Evolutionary conservation across 1,139 yeast genomes (phyloP).

Genomic region (Blastobotrys arbuscula): DNA sequence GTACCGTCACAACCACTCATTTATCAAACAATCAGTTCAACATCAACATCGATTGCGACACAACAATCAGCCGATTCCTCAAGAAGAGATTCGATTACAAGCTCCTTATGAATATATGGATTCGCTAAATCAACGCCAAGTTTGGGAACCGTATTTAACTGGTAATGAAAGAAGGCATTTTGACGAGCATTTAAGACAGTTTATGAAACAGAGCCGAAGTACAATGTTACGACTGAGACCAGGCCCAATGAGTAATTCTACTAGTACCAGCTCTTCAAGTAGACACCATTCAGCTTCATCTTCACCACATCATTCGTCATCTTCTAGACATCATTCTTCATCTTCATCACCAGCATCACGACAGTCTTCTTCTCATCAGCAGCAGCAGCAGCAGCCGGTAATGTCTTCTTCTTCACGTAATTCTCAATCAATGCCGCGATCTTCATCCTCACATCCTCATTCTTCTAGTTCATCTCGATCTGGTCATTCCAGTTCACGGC

Average conservation of each 20-base stretch:
- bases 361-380: neutral
- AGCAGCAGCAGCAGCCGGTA: neutral
- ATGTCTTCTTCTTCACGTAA: neutral
- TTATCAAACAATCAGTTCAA: conserved; percentile 16
- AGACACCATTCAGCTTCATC: neutral
- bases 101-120: conserved; percentile 33
- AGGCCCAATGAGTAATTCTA: conserved; percentile 19
- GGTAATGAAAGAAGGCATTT: conserved; percentile 31
- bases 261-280: neutral
- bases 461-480: neutral
- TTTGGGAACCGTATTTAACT: conserved; percentile 33
- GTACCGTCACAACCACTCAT: conserved; percentile 26
- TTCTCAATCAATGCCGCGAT: neutral
- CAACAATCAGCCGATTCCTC: conserved; percentile 5
- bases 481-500: neutral
- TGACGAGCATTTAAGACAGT: conserved; percentile 28
- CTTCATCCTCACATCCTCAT: neutral
- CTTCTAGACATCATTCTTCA: conserved; percentile 4
- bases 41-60: conserved; percentile 1
- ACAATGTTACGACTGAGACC: conserved; percentile 29
- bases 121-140: conserved; percentile 31
- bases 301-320: neutral
- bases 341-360: conserved; percentile 2
- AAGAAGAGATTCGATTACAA: conserved; percentile 21
- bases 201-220: conserved; percentile 28